Evolutionary conservation across 129 eudicot species (phyloP).

Genomic region (Artemisia argyi): DNA sequence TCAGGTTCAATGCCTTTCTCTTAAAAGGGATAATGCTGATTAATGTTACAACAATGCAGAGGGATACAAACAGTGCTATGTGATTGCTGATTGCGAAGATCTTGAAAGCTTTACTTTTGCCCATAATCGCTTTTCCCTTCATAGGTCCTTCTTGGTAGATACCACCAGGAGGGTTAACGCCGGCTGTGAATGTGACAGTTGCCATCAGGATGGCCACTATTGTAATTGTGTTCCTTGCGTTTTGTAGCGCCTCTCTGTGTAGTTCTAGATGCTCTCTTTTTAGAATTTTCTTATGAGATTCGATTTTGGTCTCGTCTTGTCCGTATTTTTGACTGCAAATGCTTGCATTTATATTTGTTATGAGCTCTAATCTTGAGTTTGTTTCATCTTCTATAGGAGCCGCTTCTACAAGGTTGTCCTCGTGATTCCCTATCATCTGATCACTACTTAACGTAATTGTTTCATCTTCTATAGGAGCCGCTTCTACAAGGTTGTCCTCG

Average conservation of each 20-base stretch:
- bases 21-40: slow-evolving; percentile 40
- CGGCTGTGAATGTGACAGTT: slow-evolving; percentile 39
- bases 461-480: too few relatives aligned
- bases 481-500: too few relatives aligned
- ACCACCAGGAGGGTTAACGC: slow-evolving; percentile 30
- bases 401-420: neutral
- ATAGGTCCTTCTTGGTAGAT: slow-evolving; percentile 33
- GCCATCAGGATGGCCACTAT: slow-evolving; percentile 38
- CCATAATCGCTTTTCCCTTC: slow-evolving; percentile 19
- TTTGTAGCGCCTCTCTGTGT: slow-evolving; percentile 33
- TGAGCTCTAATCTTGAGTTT: neutral
- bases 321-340: neutral
- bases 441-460: too few relatives aligned
- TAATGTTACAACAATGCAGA: slow-evolving; percentile 33
- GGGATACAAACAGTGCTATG: slow-evolving; percentile 34
- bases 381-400: neutral
- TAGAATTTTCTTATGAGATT: neutral
- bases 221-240: slow-evolving; percentile 34
- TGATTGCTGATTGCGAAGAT: slow-evolving; percentile 35
- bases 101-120: slow-evolving; percentile 28
- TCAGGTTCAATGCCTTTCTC: slow-evolving; percentile 28
- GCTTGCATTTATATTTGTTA: slow-evolving; percentile 2
- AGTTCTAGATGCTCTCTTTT: slow-evolving; percentile 20
- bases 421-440: neutral
- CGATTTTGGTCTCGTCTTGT: neutral